Conservation (phyloP, 2,329 filamentous ascomycete species). For the Xylaria hypoxylon region DNA sequence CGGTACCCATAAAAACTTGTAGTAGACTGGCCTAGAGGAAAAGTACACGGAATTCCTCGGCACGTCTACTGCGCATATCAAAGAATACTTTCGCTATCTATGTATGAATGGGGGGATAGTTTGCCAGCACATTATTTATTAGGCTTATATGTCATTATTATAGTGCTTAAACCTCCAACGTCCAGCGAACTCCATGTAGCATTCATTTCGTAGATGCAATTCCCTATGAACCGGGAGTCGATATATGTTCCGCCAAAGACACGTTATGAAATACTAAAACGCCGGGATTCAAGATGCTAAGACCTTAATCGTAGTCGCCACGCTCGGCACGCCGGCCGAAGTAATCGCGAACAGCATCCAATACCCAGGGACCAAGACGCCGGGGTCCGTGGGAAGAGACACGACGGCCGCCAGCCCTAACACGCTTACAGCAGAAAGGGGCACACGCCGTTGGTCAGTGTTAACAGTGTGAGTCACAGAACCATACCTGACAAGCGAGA, state of each 20-base stretch:
- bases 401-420: constrained; percentile 51
- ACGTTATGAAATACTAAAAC: neutral
- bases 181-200: neutral
- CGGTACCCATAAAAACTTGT: neutral
- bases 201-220: neutral
- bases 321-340: constrained; percentile 56
- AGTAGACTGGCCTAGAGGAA: neutral
- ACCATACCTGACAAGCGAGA: constrained; percentile 59
- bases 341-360: constrained; percentile 62
- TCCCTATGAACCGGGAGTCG: neutral
- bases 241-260: neutral
- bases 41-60: neutral
- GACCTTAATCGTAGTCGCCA: constrained; percentile 54
- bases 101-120: neutral
- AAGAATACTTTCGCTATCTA: neutral
- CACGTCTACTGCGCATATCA: neutral
- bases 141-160: constrained; percentile 6
- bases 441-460: constrained; percentile 64
- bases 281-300: constrained; percentile 27
- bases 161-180: neutral
- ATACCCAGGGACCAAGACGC: constrained; percentile 60
- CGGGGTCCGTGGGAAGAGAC: constrained; percentile 56
- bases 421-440: constrained; percentile 46
- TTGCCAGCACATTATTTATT: constrained; percentile 6
- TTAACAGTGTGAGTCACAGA: constrained; percentile 63